phyloP scores from a whole-genome alignment of 805 yeast genomes.

The Starmerella riodocensis region DNA sequence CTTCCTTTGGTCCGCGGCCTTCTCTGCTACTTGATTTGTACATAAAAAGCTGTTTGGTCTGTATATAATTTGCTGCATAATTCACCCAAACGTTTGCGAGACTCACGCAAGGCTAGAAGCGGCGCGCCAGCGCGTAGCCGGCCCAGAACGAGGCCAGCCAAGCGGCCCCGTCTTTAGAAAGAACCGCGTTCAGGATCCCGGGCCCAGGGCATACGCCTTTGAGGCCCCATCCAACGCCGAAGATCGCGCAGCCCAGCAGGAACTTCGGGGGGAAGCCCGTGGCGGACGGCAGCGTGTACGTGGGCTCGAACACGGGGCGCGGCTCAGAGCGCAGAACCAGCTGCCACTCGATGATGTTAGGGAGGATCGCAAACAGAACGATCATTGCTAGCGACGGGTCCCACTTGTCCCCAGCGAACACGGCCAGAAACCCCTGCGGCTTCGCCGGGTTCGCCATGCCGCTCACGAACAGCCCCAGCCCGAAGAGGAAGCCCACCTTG shows the following conservation, averaged over 20 bases:
- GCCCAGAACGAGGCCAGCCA: constrained; percentile 10
- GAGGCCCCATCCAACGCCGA: constrained; percentile 44
- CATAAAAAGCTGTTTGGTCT: no score
- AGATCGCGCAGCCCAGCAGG: constrained; percentile 33
- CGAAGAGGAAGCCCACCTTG: constrained; percentile 30
- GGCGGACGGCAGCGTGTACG: constrained; percentile 19
- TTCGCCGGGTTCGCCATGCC: constrained; percentile 37
- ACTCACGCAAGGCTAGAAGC: no score
- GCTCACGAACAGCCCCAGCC: constrained; percentile 35
- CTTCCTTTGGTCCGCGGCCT: no score
- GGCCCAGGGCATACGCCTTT: constrained; percentile 45
- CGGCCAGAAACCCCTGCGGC: constrained; percentile 36
- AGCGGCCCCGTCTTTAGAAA: neutral
- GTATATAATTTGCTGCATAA: no score
- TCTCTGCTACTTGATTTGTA: no score
- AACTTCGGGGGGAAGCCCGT: constrained; percentile 25
- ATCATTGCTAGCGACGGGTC: constrained; percentile 39
- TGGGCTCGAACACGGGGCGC: constrained; percentile 8
- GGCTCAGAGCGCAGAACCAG: neutral
- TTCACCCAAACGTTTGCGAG: no score
- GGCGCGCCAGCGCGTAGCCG: neutral
- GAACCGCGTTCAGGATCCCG: constrained; percentile 27
- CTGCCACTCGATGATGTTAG: constrained; percentile 28
- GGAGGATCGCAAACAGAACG: constrained; percentile 33
- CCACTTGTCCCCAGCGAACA: constrained; percentile 29